Conservation (phyloP, 148 eudicot species). For the Chenopodium album region DNA sequence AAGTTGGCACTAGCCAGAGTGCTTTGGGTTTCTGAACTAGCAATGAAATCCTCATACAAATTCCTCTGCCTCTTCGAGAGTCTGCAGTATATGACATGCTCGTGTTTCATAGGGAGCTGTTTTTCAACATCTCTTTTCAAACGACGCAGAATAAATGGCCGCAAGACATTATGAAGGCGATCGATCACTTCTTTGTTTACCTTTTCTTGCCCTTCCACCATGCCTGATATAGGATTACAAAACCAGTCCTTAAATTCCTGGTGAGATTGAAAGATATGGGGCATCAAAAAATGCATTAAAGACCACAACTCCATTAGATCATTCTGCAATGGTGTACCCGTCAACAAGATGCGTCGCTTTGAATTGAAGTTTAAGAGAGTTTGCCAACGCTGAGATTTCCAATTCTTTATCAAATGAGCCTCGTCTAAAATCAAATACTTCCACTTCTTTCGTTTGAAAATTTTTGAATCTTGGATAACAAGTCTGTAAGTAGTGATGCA, state of each 20-base stretch:
- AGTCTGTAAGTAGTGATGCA: slow-evolving; percentile 98
- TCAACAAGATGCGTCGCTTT: slow-evolving; percentile 90
- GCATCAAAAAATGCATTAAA: slow-evolving; percentile 99
- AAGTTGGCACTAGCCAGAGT: slow-evolving; percentile 89
- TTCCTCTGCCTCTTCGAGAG: slow-evolving; percentile 96
- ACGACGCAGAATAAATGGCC: slow-evolving; percentile 96
- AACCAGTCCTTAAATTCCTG: slow-evolving; percentile 99
- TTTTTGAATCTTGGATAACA: slow-evolving; percentile 96
- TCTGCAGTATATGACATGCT: slow-evolving; percentile 93
- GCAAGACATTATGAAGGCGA: slow-evolving; percentile 94
- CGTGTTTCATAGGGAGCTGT: slow-evolving; percentile 87
- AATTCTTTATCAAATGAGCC: slow-evolving; percentile 98
- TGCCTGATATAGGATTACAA: slow-evolving; percentile 91
- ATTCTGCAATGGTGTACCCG: slow-evolving; percentile 98
- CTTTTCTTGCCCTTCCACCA: slow-evolving; percentile 99
- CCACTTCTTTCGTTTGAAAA: slow-evolving; percentile 98
- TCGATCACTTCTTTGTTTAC: slow-evolving; percentile 97
- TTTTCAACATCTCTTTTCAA: slow-evolving; percentile 97
- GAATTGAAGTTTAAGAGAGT: slow-evolving; percentile 95
- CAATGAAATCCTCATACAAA: slow-evolving; percentile 97
- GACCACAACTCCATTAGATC: slow-evolving; percentile 99
- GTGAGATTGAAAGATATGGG: slow-evolving; percentile 98
- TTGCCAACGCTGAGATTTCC: slow-evolving; percentile 99
- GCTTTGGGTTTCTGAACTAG: slow-evolving; percentile 96
- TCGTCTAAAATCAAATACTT: slow-evolving; percentile 97